phyloP scores from a whole-genome alignment of 2,329 filamentous ascomycete genomes.

The Botryosphaeria agaves region DNA sequence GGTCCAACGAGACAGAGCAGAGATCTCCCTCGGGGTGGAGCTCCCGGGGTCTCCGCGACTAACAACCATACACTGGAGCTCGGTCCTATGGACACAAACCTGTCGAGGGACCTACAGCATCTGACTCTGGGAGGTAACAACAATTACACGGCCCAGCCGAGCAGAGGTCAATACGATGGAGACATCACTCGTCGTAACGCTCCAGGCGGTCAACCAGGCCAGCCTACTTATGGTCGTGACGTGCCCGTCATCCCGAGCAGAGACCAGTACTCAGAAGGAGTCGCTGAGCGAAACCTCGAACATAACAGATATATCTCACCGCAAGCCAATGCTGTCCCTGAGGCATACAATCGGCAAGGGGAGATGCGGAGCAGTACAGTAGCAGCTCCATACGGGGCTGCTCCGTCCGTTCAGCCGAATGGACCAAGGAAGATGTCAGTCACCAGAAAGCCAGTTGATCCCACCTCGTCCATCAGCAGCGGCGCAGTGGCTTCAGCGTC shows the following conservation, averaged over 20 bases:
- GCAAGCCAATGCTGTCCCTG: no score
- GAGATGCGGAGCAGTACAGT: no score
- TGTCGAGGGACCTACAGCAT: constrained; percentile 4
- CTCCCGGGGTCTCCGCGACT: not conserved
- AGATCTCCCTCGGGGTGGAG: not conserved
- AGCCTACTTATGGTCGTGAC: constrained; percentile 1
- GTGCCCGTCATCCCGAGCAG: constrained; percentile 3
- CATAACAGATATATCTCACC: no score
- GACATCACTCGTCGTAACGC: constrained; percentile 14
- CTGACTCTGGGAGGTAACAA: constrained; percentile 10
- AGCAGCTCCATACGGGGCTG: no score
- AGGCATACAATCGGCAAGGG: no score
- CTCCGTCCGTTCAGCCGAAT: no score
- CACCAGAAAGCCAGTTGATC: no score
- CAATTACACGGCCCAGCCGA: constrained; percentile 5
- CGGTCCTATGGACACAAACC: not conserved
- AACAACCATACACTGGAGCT: not conserved
- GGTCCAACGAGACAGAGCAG: not conserved
- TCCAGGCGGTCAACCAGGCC: not conserved
- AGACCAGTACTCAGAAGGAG: constrained; percentile 38
- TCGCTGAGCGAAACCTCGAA: constrained; percentile 47
- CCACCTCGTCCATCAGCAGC: no score
- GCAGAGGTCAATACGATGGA: constrained; percentile 32
- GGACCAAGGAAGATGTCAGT: no score
- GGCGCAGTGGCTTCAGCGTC: no score